A percentile compares a stretch with the other conserved stretches of the same genome.
These are phyloP conservation scores for Diaporthe australafricana DNA, from an alignment of 2,329 filamentous ascomycete genomes.

Conservation along the genomic window DNA sequence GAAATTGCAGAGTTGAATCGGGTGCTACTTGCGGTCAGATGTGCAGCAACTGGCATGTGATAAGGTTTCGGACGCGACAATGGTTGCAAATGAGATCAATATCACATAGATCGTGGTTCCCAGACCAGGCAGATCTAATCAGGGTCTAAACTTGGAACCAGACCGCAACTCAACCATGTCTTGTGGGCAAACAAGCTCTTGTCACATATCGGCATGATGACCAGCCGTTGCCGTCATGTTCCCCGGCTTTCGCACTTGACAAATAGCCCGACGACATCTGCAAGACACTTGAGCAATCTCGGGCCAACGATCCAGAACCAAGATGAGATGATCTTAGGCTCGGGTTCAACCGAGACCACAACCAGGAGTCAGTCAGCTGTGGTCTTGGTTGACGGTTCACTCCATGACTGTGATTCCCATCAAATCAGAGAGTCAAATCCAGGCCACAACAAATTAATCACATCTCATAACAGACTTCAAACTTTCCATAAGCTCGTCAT, in stretches of 20 bases:
- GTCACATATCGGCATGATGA: not conserved
- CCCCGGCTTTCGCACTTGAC: not conserved
- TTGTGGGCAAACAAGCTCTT: slow-evolving; percentile 1
- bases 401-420: not conserved
- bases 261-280: slow-evolving; percentile 2
- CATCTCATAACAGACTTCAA: not conserved
- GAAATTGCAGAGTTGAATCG: not conserved
- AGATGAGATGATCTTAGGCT: slow-evolving; percentile 10
- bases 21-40: not conserved
- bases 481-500: not conserved
- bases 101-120: not conserved
- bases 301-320: slow-evolving; percentile 14
- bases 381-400: not conserved
- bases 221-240: not conserved
- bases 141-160: not conserved
- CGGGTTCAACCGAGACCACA: slow-evolving; percentile 19
- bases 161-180: not conserved
- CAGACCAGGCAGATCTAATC: not conserved
- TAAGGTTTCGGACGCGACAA: not conserved
- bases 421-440: not conserved
- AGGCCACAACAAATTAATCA: not conserved
- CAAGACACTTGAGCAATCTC: slow-evolving; percentile 22
- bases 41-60: not conserved
- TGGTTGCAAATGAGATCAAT: not conserved
- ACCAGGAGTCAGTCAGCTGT: not conserved